Conservation (phyloP, 2,329 filamentous ascomycete species). For the Fusarium marasasianum region DNA sequence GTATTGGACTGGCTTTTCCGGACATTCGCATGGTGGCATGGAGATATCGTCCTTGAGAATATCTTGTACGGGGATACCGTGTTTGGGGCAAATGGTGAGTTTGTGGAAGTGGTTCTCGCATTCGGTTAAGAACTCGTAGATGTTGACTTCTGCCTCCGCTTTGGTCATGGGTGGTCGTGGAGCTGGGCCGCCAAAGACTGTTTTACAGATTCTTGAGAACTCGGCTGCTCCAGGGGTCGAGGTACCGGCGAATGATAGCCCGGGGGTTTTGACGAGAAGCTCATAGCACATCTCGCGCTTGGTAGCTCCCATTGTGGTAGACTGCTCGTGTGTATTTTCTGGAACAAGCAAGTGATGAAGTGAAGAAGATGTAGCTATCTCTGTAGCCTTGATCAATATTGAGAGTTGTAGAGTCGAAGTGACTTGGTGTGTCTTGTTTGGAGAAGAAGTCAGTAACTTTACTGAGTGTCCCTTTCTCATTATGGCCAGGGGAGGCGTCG, state of each 20-base stretch:
- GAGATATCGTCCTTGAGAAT: no score
- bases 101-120: neutral
- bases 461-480: no score
- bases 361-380: neutral
- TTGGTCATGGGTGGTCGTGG: neutral
- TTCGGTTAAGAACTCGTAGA: neutral
- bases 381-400: neutral
- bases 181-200: neutral
- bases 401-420: neutral
- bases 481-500: neutral
- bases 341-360: neutral
- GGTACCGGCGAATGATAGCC: neutral
- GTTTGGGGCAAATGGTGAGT: neutral
- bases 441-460: neutral
- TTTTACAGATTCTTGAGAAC: neutral
- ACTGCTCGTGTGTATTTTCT: neutral
- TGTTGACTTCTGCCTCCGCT: neutral
- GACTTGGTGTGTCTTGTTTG: neutral
- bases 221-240: no score
- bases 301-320: neutral
- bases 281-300: no score
- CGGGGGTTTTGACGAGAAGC: neutral
- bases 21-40: neutral
- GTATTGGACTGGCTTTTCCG: neutral
- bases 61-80: neutral